Evolutionary conservation across 139 green algal species (phyloP).

Genomic region (Ulvella scutata): DNA sequence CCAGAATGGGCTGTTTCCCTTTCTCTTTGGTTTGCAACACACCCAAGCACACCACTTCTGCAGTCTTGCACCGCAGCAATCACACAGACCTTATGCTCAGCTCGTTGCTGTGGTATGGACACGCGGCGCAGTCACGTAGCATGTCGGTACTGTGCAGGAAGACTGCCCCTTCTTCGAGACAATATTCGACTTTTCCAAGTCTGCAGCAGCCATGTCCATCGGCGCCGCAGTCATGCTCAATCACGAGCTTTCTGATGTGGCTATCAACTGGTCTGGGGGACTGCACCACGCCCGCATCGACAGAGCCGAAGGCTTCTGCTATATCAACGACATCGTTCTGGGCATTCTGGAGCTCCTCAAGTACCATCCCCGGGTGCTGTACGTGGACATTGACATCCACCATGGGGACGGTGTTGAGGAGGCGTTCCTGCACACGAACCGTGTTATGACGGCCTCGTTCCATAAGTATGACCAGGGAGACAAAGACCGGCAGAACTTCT

Average conservation of each 20-base stretch:
- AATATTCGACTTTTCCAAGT: not conserved
- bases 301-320: constrained; percentile 78
- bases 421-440: constrained; percentile 70
- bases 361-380: constrained; percentile 69
- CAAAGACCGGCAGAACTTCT: constrained; percentile 26
- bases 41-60: no score
- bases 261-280: constrained; percentile 95
- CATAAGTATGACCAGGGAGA: constrained; percentile 64
- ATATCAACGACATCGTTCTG: constrained; percentile 95
- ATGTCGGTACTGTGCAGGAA: not conserved
- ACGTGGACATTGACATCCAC: constrained; percentile 91
- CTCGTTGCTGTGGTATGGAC: no score
- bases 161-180: not conserved
- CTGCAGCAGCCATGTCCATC: not conserved
- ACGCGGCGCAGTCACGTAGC: not conserved
- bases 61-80: no score
- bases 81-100: no score
- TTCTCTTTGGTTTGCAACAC: not conserved
- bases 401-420: constrained; percentile 96
- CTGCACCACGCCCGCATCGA: constrained; percentile 72
- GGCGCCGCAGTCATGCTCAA: constrained; percentile 68
- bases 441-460: constrained; percentile 87
- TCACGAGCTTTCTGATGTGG: constrained; percentile 69
- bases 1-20: not conserved
- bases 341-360: constrained; percentile 96